Evolutionary conservation across 768 basidiomycete species (phyloP).

Genomic region (Leccinum uliginosum): DNA sequence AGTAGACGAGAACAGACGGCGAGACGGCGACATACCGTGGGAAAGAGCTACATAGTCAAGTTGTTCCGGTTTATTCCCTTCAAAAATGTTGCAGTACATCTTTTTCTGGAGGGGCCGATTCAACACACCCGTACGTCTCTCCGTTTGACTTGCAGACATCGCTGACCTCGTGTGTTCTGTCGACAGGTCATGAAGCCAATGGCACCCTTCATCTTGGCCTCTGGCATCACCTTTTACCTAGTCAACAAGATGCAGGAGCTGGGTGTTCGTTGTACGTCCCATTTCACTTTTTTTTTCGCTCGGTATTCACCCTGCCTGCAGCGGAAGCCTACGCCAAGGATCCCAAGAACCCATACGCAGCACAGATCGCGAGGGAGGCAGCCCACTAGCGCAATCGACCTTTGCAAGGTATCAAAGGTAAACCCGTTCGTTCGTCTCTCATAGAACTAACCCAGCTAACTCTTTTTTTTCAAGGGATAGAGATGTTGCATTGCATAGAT

Average conservation of each 20-base stretch:
- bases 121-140: slow-evolving; percentile 24
- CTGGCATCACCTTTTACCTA: slow-evolving; percentile 60
- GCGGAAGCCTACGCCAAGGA: slow-evolving; percentile 69
- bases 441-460: neutral
- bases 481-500: slow-evolving; percentile 17
- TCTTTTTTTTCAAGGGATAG: slow-evolving; percentile 5
- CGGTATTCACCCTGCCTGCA: slow-evolving; percentile 23
- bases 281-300: neutral
- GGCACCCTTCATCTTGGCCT: slow-evolving; percentile 77
- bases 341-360: slow-evolving; percentile 79
- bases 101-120: slow-evolving; percentile 27
- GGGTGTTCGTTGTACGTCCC: slow-evolving; percentile 64
- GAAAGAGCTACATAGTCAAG: slow-evolving; percentile 15
- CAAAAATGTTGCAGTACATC: slow-evolving; percentile 21
- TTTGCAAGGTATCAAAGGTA: slow-evolving; percentile 10
- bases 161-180: neutral
- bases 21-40: slow-evolving; percentile 13
- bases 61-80: slow-evolving; percentile 24
- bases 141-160: neutral
- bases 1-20: slow-evolving; percentile 22
- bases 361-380: slow-evolving; percentile 63
- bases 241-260: slow-evolving; percentile 64
- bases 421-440: neutral
- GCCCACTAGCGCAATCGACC: slow-evolving; percentile 29
- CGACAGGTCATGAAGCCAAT: slow-evolving; percentile 63